Evolutionary conservation across 257 asterid genomes (phyloP), one percentile per base, ranked within the genome.

Genomic region (Gynochthodes officinalis): DNA sequence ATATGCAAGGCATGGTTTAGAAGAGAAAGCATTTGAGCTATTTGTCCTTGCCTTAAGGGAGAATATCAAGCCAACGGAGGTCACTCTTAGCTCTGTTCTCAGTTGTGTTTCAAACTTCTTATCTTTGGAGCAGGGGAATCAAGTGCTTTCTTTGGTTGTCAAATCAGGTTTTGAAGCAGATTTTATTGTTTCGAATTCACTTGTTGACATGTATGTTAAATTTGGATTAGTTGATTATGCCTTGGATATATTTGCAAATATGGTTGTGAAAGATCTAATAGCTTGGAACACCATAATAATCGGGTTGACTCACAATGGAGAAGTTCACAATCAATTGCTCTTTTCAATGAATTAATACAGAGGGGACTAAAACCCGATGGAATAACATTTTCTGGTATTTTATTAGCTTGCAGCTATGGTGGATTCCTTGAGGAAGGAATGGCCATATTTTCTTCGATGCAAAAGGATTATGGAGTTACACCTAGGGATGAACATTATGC

Each of bases 131-230:
- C 82, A 74, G 73, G 91, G 96, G 64, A 73, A 79, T 80, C 93
- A 86, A 75, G 64, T 86, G 78, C 93, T 86, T 73, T 82, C 88
- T 55, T 74, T 90, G 74, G 89, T 83, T 71, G 60, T 88, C 52
- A 90, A 85, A 83, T 81, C 81, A 11, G 96, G 96, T 35, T 85
- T 86, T 72, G 91, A 76, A 78, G 40, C 59, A 58, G 96, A 88
- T 64, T 63, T 66, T 32, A 57, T 90, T 60, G 91, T 85, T 32
- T 74, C 89, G 75, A 88, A 83, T 77, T 86, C 96, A 54, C 84
- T 88, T 73, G 86, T 88, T 30, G 85, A 81, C 46, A 83, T 83
- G 85, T 86, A 84, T 66, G 65, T 84, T 73, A 83, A 81, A 74
- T 75, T 77, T 66, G 96, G 95, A 39, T 69, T 82, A 25, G 77